A percentile compares a stretch with the other conserved stretches of the same genome.
Conservation (phyloP, 2,329 filamentous ascomycete genomes). For the Aspergillus pseudoviridinutans region DNA sequence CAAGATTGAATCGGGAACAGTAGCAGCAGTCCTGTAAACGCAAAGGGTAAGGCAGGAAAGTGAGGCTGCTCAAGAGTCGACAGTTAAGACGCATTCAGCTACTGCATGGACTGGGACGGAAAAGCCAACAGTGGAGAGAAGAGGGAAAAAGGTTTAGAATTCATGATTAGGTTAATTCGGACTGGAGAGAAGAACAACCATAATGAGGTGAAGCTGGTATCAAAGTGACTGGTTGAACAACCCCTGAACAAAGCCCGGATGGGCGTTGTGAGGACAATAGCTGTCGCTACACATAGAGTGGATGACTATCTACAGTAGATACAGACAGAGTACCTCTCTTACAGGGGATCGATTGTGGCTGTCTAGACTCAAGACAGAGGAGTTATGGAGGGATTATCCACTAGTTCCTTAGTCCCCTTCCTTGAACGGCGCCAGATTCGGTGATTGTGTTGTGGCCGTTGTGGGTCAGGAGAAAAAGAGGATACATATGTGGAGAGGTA, state of each 20-base stretch:
- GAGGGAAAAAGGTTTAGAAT: background rate
- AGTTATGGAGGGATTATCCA: background rate
- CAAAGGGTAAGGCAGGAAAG: conserved; percentile 5
- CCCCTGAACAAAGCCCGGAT: background rate
- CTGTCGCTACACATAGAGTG: background rate
- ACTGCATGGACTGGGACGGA: background rate
- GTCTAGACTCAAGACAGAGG: too few species aligned
- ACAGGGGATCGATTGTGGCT: background rate
- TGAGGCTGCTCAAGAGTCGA: conserved; percentile 10
- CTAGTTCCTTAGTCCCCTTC: background rate
- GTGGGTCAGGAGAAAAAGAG: background rate
- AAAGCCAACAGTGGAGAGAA: background rate
- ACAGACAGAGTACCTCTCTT: background rate
- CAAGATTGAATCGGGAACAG: background rate
- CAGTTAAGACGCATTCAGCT: background rate
- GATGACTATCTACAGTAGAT: background rate
- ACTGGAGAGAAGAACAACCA: background rate
- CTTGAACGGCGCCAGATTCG: background rate
- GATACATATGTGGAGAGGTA: too few species aligned
- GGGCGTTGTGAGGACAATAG: background rate
- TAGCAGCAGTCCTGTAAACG: background rate
- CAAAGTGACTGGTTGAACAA: background rate
- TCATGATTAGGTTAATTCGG: background rate
- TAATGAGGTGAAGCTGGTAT: background rate
- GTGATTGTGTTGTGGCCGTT: background rate